A percentile compares a stretch with the other conserved stretches of the same genome.
phyloP scores from a whole-genome alignment of 345 rosid species.

The Linum trigynum region DNA sequence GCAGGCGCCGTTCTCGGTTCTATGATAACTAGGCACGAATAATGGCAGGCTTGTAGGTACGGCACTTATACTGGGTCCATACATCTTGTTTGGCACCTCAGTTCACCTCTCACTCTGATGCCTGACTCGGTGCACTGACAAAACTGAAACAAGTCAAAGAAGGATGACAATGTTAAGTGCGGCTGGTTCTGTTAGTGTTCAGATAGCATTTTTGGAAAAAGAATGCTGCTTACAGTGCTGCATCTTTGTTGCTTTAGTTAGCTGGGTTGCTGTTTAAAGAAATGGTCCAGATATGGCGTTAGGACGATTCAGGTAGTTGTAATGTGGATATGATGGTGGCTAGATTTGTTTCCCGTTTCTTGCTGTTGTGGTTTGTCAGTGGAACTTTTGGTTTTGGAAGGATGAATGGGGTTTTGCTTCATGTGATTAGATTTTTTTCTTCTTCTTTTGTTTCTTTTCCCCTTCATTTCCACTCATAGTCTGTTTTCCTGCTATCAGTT shows the following conservation, averaged over 20 bases:
- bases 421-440: no score
- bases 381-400: no score
- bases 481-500: no score
- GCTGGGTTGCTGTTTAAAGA: neutral
- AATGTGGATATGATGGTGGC: neutral
- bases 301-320: neutral
- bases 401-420: no score
- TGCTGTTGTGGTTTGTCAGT: no score
- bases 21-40: constrained; percentile 48
- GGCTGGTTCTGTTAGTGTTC: neutral
- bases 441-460: no score
- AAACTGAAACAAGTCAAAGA: neutral
- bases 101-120: neutral
- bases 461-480: no score
- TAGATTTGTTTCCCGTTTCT: no score
- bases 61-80: neutral
- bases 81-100: neutral
- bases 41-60: no score
- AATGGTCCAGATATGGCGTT: neutral
- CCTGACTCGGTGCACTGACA: neutral
- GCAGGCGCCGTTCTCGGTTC: constrained; percentile 72
- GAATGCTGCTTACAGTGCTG: neutral
- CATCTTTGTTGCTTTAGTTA: neutral
- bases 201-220: neutral
- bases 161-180: no score